These are phyloP conservation scores for Grigorovia jiainica DNA, from an alignment of 805 yeast genomes.

Conservation along the genomic window DNA sequence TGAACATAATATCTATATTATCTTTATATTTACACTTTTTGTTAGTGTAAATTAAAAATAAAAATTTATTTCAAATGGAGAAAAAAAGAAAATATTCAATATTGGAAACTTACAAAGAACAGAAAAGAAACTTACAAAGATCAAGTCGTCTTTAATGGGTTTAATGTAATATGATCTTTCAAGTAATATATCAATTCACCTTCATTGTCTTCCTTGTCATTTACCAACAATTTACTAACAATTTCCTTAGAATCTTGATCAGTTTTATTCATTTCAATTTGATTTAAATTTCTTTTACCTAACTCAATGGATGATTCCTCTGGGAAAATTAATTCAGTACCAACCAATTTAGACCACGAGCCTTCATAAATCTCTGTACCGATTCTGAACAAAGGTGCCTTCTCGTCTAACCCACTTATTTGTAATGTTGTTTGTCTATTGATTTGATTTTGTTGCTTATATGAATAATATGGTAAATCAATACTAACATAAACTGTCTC, in stretches of 20 bases:
- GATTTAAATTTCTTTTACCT: slow-evolving; percentile 7
- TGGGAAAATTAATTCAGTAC: slow-evolving; percentile 51
- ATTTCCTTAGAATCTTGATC: neutral
- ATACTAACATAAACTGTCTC: slow-evolving; percentile 46
- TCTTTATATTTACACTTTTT: too few relatives aligned
- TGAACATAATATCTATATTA: neutral
- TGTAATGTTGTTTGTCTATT: slow-evolving; percentile 39
- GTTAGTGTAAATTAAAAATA: too few relatives aligned
- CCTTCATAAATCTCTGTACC: slow-evolving; percentile 61
- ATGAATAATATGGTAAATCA: slow-evolving; percentile 36
- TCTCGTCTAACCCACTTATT: slow-evolving; percentile 45
- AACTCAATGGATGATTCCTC: slow-evolving; percentile 15
- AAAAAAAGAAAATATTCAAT: too few relatives aligned
- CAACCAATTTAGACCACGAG: slow-evolving; percentile 66
- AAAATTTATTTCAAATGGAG: too few relatives aligned
- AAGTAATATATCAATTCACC: neutral
- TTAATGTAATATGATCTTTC: neutral
- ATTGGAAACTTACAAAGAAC: too few relatives aligned
- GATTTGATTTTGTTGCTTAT: slow-evolving; percentile 22
- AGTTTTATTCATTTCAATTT: neutral
- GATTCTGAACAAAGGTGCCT: slow-evolving; percentile 46
- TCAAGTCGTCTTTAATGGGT: neutral
- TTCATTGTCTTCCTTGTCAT: neutral
- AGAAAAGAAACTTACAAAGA: too few relatives aligned
- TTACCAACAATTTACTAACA: neutral